Evolutionary conservation across 306 rosid genomes (phyloP), one percentile per base, ranked within the genome.

Genomic region (Sophora flavescens): DNA sequence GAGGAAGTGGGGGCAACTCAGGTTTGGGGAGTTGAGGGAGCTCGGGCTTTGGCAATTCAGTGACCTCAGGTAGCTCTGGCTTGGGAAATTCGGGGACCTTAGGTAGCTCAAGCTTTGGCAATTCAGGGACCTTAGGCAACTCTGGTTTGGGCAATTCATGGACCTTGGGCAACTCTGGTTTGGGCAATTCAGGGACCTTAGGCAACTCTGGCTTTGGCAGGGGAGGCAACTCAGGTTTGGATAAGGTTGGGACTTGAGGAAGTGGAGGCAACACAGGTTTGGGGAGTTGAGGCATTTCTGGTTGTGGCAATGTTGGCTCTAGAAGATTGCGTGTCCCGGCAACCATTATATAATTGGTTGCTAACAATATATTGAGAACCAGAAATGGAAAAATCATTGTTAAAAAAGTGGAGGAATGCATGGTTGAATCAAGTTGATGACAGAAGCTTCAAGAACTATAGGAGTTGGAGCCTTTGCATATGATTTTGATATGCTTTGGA

Each of bases 321-420:
- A 51, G 51, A 45, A 84, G 88, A 72, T 63, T 32, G 35, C 87
- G 86, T 5, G 85, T 83, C 36, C 75, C 88, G 0, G 14, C 41
- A 41, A 74, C 68, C 53, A 68, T 35, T 22, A 63, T 61, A 15
- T 30, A 33, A 26, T 33, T 76, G 15, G 16, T 74, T 50, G 75
- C 13, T 39, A 51, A 45, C 10, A 70, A 22, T 12, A 75, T 26
- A 11, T 68, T 75, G 14, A 79, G 7, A 26, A 81, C 54, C 41
- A 82, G 0, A 16, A 81, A 38, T 52, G 78, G 30, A 6, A 75
- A 53, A 39, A 72, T 16, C n/a, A 63, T n/a, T 42, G 53, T 22
- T 47, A 68, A 47, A 30, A 65, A 62, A 45, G 28, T 32, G 36
- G 4, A 68, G 56, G 61, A 57, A 13, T 75, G 76, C 87, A 87